Evolutionary conservation across 495 filamentous ascomycete species (phyloP), one percentile per base, ranked within the genome.

Genomic region (Haplographium delicatum): DNA sequence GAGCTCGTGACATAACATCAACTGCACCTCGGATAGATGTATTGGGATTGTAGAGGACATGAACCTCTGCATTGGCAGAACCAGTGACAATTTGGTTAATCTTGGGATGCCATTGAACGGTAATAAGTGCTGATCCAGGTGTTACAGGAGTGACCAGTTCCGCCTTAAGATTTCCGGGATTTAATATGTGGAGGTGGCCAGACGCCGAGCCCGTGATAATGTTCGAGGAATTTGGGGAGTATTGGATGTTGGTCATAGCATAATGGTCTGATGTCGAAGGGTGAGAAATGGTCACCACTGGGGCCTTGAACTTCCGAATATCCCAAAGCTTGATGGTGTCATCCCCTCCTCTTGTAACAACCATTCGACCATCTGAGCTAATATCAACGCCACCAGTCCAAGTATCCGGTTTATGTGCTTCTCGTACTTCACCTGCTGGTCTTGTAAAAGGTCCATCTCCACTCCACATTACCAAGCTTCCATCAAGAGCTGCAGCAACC

Each of bases 41-140:
- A 23, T 68, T 80, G 15, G 94, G 93, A 65, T 86, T 91, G 71
- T 91, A 98, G 47, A 98, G 83, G 25, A 96, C 78, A 62, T 90
- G 91, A 4, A 85, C 85, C 65, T 91, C 86, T 41, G 84, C 82
- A 60, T 95, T 93, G 31, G 88, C 86, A 33, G 91, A 96, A 47
- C 91, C 91, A 2, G 91, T 95, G 53, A 97, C 65, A 54, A 98
- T 96, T 63, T 98, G 93, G 62, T 98, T 97, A 47, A 98, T 80
- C 64, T 89, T 94, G 19, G 86, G 72, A 61, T 96, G 91, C 91
- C 94, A 97, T 50, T 86, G 72, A 13, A 94, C 88, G 4, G 83
- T 80, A 51, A 96, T 87, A 19, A 97, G 68, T 0, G 91, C 80
- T 3, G 82, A 86, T 5, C 84, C 84, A 0, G 87, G 84, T 0